phyloP scores from a whole-genome alignment of 208 protist species.

The Acanthamoeba healyi region DNA sequence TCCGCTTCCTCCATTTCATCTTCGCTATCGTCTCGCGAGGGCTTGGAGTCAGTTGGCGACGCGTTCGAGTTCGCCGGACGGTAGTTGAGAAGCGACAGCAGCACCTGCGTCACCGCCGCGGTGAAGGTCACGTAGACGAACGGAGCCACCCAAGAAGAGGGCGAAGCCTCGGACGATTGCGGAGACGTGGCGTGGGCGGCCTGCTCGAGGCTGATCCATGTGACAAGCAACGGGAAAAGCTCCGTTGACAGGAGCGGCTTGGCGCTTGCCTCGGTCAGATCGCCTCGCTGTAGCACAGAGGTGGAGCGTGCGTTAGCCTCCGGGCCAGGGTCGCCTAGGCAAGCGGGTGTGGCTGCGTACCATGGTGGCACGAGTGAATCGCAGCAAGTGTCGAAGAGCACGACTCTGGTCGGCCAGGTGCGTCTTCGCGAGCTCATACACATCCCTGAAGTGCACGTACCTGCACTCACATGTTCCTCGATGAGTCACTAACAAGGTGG shows the following conservation, averaged over 20 bases:
- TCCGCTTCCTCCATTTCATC: neutral
- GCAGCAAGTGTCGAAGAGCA: neutral
- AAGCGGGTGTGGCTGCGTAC: neutral
- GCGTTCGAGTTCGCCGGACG: neutral
- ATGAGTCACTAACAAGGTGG: neutral
- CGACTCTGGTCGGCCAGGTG: neutral
- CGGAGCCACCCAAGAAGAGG: neutral
- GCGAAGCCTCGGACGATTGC: neutral
- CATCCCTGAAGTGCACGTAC: constrained; percentile 6
- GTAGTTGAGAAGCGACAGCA: neutral
- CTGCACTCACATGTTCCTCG: neutral
- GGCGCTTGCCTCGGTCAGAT: neutral
- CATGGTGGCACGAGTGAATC: neutral
- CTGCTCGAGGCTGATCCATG: constrained; percentile 18
- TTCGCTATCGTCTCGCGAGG: neutral
- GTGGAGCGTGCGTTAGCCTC: no score
- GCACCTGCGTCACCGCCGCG: neutral
- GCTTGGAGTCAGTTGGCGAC: neutral
- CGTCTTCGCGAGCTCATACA: neutral
- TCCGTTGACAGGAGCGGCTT: constrained; percentile 13
- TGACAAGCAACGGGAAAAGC: constrained; percentile 26
- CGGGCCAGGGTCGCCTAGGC: no score
- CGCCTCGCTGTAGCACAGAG: neutral
- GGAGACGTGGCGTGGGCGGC: neutral
- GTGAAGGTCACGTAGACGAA: constrained; percentile 4